Evolutionary conservation across 192 early-diverging fungal species (phyloP), one percentile per base, ranked within the genome.

Genomic region (Podila epicladia): DNA sequence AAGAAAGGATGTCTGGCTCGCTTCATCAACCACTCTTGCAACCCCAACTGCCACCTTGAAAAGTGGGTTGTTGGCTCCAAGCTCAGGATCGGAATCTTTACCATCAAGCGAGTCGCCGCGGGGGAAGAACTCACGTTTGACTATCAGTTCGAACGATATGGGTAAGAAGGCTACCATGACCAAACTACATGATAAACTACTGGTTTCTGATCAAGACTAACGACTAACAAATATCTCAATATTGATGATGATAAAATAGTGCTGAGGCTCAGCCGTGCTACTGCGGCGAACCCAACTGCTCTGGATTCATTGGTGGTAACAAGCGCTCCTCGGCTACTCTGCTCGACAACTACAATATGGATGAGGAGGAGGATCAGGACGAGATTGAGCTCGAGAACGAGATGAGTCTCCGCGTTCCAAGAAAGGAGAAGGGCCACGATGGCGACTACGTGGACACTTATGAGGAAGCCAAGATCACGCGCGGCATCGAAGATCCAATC

Each of bases 21-120:
- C 28, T 99, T 99, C 73, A 96, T 99, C 83, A 99, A 99, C 84
- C 98, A 99, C 82, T 95, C 93, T 67, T 99, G 98, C 84, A 89
- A 89, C 32, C 96, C 98, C 24, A 99, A 99, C 82, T 96, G 96
- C 71, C 94, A 91, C 58, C 83, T 96, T 58, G 95, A 97, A 68
- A 99, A 99, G 76, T 99, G 98, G 98, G 92, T 99, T 55, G 95
- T 99, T 37, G 95, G 93, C 11, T 88, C 91, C 11, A 91, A 91
- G 31, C 87, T 95, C 55, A 89, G 98, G 31, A 95, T 99, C 74
- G 98, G 98, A 55, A 97, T 99, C n/a, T 99, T 99, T 71, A 91
- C 95, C 64, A 87, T 89, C 61, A 88, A 88, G 58, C 86, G 92
- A 33, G 88, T 99, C 17, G 87, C 86, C 29, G 87, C 86, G 31